Evolutionary conservation across 371 early-diverging fungal species (phyloP).

Genomic region (Basidiobolus heterosporus): DNA sequence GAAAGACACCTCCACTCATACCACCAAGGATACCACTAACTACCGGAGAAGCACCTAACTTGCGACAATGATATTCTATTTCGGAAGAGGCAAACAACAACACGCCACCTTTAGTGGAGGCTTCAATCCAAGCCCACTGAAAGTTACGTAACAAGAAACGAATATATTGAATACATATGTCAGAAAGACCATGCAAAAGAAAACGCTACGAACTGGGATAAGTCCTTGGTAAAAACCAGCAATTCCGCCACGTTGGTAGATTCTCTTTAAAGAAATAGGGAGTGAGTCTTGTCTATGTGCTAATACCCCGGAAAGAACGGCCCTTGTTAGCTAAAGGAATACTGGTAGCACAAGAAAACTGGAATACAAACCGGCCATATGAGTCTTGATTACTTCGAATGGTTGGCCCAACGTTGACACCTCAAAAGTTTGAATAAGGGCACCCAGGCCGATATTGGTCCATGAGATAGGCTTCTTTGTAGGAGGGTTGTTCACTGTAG

Average conservation of each 20-base stretch:
- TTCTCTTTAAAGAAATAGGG: constrained; percentile 32
- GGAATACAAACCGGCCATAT: constrained; percentile 30
- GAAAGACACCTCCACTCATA: constrained; percentile 76
- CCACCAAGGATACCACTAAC: constrained; percentile 79
- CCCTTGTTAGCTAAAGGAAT: background rate
- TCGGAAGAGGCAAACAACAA: constrained; percentile 86
- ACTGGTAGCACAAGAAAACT: background rate
- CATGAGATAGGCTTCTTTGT: constrained; percentile 11
- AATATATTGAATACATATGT: background rate
- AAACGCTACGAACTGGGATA: constrained; percentile 19
- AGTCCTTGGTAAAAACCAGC: constrained; percentile 69
- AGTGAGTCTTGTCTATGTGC: constrained; percentile 67
- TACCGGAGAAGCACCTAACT: constrained; percentile 33
- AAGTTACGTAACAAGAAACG: too few relatives aligned
- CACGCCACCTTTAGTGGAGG: constrained; percentile 84
- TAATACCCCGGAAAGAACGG: background rate
- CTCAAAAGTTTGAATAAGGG: constrained; percentile 31
- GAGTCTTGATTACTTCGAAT: constrained; percentile 80
- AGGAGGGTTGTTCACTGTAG: background rate
- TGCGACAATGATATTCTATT: constrained; percentile 55
- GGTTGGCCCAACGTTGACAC: constrained; percentile 80
- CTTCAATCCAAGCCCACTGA: constrained; percentile 90
- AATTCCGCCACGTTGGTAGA: constrained; percentile 63
- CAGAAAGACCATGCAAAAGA: background rate
- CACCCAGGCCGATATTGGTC: constrained; percentile 10